Conservation (phyloP, 2,329 filamentous ascomycete species). For the Lachnellula subtilissima region DNA sequence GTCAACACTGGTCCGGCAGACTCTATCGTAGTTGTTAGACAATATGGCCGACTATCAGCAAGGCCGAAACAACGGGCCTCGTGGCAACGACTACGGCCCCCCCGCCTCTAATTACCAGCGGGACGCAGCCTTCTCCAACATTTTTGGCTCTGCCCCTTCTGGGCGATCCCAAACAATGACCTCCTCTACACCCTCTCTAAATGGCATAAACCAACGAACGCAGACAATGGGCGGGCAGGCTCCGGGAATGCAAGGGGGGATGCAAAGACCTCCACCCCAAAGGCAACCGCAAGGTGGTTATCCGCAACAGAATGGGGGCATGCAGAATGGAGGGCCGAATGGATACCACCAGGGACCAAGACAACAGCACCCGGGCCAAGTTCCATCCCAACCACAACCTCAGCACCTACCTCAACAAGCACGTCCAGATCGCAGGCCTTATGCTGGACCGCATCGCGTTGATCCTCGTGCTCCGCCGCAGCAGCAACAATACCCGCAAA, state of each 20-base stretch:
- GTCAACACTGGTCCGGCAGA: slow-evolving; percentile 5
- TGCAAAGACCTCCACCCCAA: slow-evolving; percentile 62
- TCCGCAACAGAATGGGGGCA: slow-evolving; percentile 18
- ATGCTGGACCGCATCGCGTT: slow-evolving; percentile 56
- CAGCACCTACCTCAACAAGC: slow-evolving; percentile 57
- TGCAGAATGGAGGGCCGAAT: slow-evolving; percentile 33
- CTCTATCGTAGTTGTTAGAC: slow-evolving; percentile 10
- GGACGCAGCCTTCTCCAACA: slow-evolving; percentile 93
- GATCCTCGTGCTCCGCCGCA: slow-evolving; percentile 31
- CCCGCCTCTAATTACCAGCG: slow-evolving; percentile 61
- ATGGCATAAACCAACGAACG: slow-evolving; percentile 58
- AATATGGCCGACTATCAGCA: slow-evolving; percentile 57
- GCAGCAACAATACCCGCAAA: slow-evolving; percentile 41
- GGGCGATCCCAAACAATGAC: slow-evolving; percentile 96
- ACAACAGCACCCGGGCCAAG: slow-evolving; percentile 27
- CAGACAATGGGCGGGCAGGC: slow-evolving; percentile 60
- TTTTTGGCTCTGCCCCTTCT: slow-evolving; percentile 84
- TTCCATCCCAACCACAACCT: slow-evolving; percentile 44
- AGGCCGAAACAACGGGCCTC: slow-evolving; percentile 51
- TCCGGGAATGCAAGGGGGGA: slow-evolving; percentile 41
- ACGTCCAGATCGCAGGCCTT: slow-evolving; percentile 62
- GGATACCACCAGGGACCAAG: slow-evolving; percentile 48
- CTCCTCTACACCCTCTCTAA: slow-evolving; percentile 58
- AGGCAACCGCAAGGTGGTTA: slow-evolving; percentile 39
- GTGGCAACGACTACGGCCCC: slow-evolving; percentile 35